These are phyloP conservation scores for Pholiota conissans DNA, from an alignment of 768 basidiomycete species.

Conservation along the genomic window DNA sequence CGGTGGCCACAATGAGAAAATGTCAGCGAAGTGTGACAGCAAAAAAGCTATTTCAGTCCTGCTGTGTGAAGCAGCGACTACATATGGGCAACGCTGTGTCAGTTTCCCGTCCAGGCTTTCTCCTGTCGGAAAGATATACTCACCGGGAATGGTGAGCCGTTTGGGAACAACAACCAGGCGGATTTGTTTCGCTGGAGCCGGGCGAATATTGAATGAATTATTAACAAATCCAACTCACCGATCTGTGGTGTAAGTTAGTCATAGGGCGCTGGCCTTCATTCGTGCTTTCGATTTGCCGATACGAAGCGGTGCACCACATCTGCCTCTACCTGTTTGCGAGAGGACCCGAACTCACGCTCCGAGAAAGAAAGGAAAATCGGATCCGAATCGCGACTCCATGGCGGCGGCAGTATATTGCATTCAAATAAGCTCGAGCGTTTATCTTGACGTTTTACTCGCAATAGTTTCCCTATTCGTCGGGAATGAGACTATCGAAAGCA, in stretches of 20 bases:
- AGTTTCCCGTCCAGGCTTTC: not conserved
- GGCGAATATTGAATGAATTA: not conserved
- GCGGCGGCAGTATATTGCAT: not conserved
- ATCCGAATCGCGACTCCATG: not conserved
- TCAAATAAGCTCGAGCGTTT: not conserved
- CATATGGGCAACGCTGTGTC: not conserved
- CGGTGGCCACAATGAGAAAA: not conserved
- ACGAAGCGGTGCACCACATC: not conserved
- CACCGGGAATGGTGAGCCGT: not conserved
- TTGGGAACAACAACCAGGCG: not conserved
- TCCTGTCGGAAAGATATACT: not conserved
- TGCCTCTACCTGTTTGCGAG: not conserved
- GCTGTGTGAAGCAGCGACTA: not conserved
- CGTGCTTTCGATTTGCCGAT: not conserved
- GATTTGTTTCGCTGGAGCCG: not conserved
- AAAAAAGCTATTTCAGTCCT: not conserved
- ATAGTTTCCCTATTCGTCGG: too few species aligned
- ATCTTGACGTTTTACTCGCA: not conserved
- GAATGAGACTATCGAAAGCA: too few species aligned
- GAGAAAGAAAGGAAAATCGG: not conserved
- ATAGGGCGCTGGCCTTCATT: not conserved
- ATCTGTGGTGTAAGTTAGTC: not conserved
- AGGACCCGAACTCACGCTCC: too few species aligned
- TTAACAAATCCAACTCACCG: not conserved
- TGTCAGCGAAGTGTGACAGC: not conserved